These are phyloP conservation scores for Suhomyces guaymorum DNA, from an alignment of 1,139 yeast genomes.

Conservation along the genomic window DNA sequence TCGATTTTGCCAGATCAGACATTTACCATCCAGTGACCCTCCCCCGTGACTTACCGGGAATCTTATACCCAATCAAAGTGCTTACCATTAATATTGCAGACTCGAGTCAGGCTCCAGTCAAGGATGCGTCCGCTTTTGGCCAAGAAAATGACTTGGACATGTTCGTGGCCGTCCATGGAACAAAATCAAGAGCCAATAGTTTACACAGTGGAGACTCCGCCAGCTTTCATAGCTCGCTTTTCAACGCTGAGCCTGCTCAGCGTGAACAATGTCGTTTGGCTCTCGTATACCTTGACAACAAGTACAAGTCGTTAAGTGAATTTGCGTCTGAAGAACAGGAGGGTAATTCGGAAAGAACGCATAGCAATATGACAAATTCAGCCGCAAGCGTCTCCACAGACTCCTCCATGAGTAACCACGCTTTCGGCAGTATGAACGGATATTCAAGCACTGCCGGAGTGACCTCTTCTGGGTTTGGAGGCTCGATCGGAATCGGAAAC, in stretches of 20 bases:
- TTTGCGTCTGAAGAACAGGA: slow-evolving; percentile 7
- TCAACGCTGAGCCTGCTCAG: neutral
- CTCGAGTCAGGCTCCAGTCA: neutral
- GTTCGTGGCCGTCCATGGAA: slow-evolving; percentile 4
- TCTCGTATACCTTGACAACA: slow-evolving; percentile 28
- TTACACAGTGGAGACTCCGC: slow-evolving; percentile 5
- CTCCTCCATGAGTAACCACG: slow-evolving; percentile 4
- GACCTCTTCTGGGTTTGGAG: slow-evolving; percentile 3
- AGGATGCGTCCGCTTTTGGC: neutral
- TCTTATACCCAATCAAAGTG: slow-evolving; percentile 31
- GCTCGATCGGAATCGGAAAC: slow-evolving; percentile 6
- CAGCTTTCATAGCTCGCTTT: neutral
- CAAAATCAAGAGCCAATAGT: slow-evolving; percentile 9
- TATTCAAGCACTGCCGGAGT: slow-evolving; percentile 1
- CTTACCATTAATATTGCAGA: slow-evolving; percentile 17
- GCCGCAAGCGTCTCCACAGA: slow-evolving; percentile 5
- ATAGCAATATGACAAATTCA: slow-evolving; percentile 3
- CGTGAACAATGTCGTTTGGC: slow-evolving; percentile 25
- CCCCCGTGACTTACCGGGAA: slow-evolving; percentile 29
- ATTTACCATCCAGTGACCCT: slow-evolving; percentile 26
- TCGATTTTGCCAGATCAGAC: slow-evolving; percentile 5
- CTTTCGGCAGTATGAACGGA: slow-evolving; percentile 5
- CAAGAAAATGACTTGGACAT: slow-evolving; percentile 7
- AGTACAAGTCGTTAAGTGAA: slow-evolving; percentile 25
- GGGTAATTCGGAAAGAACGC: slow-evolving; percentile 3